Percentiles rank a stretch among this genome's conserved stretches.
Conservation (phyloP, 805 yeast species). For the Ogataea haglerorum region DNA sequence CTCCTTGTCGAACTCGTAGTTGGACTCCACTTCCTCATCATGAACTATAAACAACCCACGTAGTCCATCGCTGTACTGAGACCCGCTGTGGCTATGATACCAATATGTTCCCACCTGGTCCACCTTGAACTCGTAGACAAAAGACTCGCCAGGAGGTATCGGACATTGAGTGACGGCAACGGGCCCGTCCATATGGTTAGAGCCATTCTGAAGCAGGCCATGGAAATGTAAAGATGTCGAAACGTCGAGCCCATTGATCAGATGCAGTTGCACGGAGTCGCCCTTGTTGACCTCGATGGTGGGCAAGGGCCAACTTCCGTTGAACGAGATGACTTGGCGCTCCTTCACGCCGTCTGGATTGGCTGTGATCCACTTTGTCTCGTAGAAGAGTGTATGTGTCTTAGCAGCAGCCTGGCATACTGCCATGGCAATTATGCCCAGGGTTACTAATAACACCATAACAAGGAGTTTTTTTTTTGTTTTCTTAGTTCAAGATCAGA, state of each 20-base stretch:
- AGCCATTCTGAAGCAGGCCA: constrained; percentile 66
- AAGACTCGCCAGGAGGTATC: constrained; percentile 63
- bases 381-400: constrained; percentile 56
- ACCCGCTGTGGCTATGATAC: constrained; percentile 79
- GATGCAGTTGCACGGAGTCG: constrained; percentile 55
- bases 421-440: constrained; percentile 1
- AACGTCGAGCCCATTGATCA: constrained; percentile 55
- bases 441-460: constrained; percentile 3
- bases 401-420: constrained; percentile 19
- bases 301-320: constrained; percentile 73
- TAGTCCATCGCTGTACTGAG: constrained; percentile 77
- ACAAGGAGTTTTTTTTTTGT: background rate
- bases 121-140: constrained; percentile 67
- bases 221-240: constrained; percentile 76
- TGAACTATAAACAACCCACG: constrained; percentile 67
- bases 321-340: constrained; percentile 62
- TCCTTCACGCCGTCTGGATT: constrained; percentile 63
- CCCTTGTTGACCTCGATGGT: constrained; percentile 61
- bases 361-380: constrained; percentile 56
- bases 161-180: constrained; percentile 80
- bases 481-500: background rate
- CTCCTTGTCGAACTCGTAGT: constrained; percentile 64
- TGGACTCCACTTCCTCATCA: constrained; percentile 41
- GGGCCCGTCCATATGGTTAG: constrained; percentile 73
- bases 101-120: constrained; percentile 76